These are phyloP conservation scores for Vaccinium vitisidaea DNA, from an alignment of 148 eudicot genomes.

Conservation along the genomic window DNA sequence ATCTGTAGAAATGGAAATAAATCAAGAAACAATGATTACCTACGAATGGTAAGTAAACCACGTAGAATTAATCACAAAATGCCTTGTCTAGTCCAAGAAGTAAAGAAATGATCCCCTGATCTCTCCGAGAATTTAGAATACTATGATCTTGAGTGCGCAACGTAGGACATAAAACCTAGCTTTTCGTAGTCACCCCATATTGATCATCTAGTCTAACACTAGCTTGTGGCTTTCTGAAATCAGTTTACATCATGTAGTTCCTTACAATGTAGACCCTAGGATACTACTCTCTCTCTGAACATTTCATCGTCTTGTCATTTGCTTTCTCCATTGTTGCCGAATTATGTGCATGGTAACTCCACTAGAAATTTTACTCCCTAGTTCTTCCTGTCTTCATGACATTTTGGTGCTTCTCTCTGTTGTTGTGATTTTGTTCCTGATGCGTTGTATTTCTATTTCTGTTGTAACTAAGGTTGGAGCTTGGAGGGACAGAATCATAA, in stretches of 20 bases:
- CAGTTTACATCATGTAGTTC: slow-evolving; percentile 6
- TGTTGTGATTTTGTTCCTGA: neutral
- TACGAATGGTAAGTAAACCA: neutral
- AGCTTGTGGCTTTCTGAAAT: neutral
- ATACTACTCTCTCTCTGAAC: neutral
- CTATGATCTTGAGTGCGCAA: neutral
- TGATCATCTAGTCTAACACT: neutral
- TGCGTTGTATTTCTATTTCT: neutral
- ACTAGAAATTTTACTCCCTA: neutral
- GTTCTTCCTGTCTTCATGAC: too few relatives aligned
- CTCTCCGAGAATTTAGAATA: slow-evolving; percentile 1
- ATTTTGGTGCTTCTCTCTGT: neutral
- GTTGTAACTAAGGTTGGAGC: slow-evolving; percentile 66
- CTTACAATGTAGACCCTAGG: neutral
- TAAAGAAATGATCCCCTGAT: neutral
- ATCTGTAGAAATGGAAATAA: neutral
- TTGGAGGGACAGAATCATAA: slow-evolving; percentile 92
- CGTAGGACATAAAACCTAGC: neutral
- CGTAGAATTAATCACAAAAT: neutral
- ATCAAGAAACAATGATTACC: neutral
- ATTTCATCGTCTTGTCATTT: neutral
- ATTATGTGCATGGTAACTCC: neutral
- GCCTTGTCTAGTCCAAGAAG: neutral
- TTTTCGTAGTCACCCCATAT: neutral
- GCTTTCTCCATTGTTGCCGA: neutral